Evolutionary conservation across 179 eudicot species (phyloP).

Genomic region (Spergularia azorica): DNA sequence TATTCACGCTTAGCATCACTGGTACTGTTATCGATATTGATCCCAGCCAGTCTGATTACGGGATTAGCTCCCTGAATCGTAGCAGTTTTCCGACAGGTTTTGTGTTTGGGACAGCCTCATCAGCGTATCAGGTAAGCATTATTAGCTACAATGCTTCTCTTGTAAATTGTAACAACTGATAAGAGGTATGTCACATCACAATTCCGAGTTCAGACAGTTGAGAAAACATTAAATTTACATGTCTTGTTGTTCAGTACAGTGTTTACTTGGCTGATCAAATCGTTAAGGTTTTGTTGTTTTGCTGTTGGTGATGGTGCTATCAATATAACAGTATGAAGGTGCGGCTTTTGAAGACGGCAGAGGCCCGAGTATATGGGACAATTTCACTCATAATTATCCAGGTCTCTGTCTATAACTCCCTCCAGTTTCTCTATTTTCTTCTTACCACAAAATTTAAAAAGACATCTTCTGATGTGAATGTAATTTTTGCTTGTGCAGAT

Average conservation of each 20-base stretch:
- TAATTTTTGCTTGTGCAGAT: slow-evolving; percentile 13
- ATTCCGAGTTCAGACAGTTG: neutral
- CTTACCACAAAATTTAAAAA: too few species aligned
- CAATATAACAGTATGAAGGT: slow-evolving; percentile 49
- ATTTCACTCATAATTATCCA: slow-evolving; percentile 42
- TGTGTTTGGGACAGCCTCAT: slow-evolving; percentile 42
- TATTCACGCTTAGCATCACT: slow-evolving; percentile 14
- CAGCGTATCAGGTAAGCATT: slow-evolving; percentile 44
- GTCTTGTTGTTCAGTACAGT: too few species aligned
- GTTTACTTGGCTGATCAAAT: too few species aligned
- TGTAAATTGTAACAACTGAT: neutral
- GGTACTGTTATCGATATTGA: neutral
- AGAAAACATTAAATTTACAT: too few species aligned
- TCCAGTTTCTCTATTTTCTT: neutral
- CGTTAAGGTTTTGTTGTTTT: too few species aligned
- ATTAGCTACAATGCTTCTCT: neutral
- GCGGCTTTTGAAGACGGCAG: slow-evolving; percentile 42
- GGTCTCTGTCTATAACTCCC: slow-evolving; percentile 25
- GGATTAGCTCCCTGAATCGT: slow-evolving; percentile 39
- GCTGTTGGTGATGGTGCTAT: too few species aligned
- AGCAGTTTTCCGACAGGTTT: slow-evolving; percentile 39
- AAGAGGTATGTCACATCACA: neutral
- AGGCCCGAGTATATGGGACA: slow-evolving; percentile 48
- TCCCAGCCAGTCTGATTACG: slow-evolving; percentile 19
- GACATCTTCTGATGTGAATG: neutral